Evolutionary conservation across 2,329 filamentous ascomycete species (phyloP).

Genomic region (Fusarium napiforme): DNA sequence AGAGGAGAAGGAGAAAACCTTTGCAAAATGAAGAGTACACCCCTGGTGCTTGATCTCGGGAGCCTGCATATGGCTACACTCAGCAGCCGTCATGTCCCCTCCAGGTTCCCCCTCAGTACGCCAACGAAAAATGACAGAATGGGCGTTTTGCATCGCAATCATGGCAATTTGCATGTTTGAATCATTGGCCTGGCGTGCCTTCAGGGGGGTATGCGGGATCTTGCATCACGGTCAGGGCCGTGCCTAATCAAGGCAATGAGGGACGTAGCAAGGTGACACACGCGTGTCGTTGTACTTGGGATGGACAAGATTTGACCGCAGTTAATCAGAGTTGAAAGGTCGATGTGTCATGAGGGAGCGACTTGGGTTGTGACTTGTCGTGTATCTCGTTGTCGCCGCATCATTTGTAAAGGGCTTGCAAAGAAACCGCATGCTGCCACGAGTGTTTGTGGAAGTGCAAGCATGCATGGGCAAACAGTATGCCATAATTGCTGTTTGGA

Average conservation of each 20-base stretch:
- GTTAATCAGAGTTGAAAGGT: not conserved
- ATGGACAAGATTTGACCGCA: not conserved
- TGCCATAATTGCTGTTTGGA: not conserved
- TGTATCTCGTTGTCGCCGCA: not conserved
- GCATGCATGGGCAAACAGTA: not conserved
- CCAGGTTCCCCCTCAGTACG: not conserved
- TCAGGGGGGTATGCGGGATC: not conserved
- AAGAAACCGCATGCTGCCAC: not conserved
- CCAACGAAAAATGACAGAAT: rapidly evolving
- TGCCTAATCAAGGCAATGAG: not conserved
- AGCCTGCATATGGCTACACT: constrained; percentile 7
- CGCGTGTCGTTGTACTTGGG: not conserved
- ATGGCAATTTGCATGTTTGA: not conserved
- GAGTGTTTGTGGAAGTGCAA: not conserved
- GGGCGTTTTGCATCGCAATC: too few species aligned
- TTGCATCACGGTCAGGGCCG: not conserved
- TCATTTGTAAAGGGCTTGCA: not conserved
- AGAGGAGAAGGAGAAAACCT: not conserved
- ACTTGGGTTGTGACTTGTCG: not conserved
- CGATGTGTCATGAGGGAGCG: not conserved
- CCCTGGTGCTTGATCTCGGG: not conserved
- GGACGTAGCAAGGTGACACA: not conserved
- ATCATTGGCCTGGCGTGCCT: not conserved
- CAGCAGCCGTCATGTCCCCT: not conserved
- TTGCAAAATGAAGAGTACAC: not conserved